These are phyloP conservation scores for Phytopythium litorale DNA, from an alignment of 352 stramenopile genomes.

Conservation along the genomic window DNA sequence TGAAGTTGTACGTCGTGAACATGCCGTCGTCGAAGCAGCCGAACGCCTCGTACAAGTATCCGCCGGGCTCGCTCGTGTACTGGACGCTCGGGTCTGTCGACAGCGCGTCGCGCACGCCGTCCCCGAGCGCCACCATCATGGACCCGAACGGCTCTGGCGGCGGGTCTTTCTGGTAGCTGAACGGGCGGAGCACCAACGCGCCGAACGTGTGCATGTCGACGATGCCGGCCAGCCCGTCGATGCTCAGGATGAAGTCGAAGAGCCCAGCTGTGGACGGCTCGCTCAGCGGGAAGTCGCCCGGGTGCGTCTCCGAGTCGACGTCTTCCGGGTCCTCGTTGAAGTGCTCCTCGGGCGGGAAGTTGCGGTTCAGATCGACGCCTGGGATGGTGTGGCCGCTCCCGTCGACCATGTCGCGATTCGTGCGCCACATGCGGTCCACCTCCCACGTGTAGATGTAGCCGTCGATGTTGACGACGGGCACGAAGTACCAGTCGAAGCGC, in stretches of 20 bases:
- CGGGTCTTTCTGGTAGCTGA: constrained; percentile 39
- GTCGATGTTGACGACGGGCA: constrained; percentile 76
- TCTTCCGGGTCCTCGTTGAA: constrained; percentile 43
- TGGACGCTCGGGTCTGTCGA: constrained; percentile 27
- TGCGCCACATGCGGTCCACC: constrained; percentile 58
- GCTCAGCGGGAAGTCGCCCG: constrained; percentile 49
- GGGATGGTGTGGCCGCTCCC: constrained; percentile 25
- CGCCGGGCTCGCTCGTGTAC: constrained; percentile 54
- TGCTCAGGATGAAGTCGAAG: constrained; percentile 47
- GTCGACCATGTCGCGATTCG: constrained; percentile 39
- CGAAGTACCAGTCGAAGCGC: constrained; percentile 72
- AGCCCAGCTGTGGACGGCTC: constrained; percentile 46
- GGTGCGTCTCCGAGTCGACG: constrained; percentile 49
- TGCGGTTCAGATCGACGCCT: constrained; percentile 74
- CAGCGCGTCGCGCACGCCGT: constrained; percentile 44
- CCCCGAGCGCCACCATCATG: constrained; percentile 37
- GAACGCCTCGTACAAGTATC: constrained; percentile 59
- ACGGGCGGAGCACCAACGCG: constrained; percentile 57
- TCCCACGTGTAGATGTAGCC: constrained; percentile 76
- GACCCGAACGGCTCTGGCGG: constrained; percentile 47
- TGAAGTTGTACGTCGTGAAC: constrained; percentile 55
- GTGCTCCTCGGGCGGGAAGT: constrained; percentile 57
- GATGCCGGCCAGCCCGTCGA: constrained; percentile 39
- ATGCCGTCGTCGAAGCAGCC: constrained; percentile 68
- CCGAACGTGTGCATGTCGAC: constrained; percentile 70